Percentiles rank a stretch among this genome's conserved stretches.
Evolutionary conservation across 2,329 filamentous ascomycete genomes (phyloP).

Genomic region (Trichoderma sp.): DNA sequence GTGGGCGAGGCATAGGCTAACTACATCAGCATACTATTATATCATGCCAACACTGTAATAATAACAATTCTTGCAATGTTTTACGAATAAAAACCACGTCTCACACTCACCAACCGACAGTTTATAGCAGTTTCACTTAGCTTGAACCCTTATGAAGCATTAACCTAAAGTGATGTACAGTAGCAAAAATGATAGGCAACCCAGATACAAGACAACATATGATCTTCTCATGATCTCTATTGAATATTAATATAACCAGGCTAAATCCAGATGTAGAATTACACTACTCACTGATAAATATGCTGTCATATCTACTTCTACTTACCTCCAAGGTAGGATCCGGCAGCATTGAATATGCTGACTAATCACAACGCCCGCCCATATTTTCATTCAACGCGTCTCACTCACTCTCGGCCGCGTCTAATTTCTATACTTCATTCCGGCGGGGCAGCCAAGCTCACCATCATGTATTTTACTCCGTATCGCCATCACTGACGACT

Average conservation of each 20-base stretch:
- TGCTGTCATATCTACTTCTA: too few relatives aligned
- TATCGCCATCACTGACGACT: not conserved
- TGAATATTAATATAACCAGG: not conserved
- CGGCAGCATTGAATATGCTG: not conserved
- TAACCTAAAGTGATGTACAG: not conserved
- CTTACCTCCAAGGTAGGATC: not conserved
- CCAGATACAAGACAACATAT: not conserved
- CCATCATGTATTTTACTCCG: not conserved
- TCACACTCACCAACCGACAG: not conserved
- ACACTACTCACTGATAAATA: not conserved
- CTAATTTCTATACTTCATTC: not conserved
- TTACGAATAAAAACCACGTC: not conserved
- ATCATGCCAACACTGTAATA: too few relatives aligned
- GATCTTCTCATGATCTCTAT: not conserved
- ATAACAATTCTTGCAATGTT: not conserved
- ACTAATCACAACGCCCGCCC: not conserved
- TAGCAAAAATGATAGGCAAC: not conserved
- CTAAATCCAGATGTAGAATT: not conserved
- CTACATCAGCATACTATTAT: too few relatives aligned
- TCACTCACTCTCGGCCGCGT: conserved; percentile 3
- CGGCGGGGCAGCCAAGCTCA: not conserved
- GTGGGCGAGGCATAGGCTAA: too few relatives aligned
- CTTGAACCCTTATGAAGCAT: not conserved
- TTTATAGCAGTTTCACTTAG: too few relatives aligned
- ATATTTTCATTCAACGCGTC: conserved; percentile 7